A percentile compares a stretch with the other conserved stretches of the same genome.
Conservation (phyloP, 257 asterid genomes). For the Misopates orontium region DNA sequence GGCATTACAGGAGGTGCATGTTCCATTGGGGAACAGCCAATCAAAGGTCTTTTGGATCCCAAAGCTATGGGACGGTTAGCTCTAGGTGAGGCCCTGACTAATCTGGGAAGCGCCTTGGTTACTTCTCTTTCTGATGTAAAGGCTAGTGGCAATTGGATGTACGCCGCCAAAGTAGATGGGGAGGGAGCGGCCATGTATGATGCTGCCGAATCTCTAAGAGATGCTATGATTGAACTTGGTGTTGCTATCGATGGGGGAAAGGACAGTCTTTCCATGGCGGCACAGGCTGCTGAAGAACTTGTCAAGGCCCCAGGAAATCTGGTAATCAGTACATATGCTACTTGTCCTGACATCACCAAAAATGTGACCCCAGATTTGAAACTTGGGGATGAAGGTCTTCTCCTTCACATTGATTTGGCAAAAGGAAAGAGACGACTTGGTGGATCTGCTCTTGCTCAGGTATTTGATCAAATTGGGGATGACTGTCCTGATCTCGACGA, state of each 20-base stretch:
- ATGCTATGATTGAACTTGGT: slow-evolving; percentile 95
- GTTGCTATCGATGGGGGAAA: slow-evolving; percentile 96
- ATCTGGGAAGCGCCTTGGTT: slow-evolving; percentile 86
- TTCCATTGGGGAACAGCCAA: slow-evolving; percentile 87
- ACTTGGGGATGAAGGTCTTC: slow-evolving; percentile 77
- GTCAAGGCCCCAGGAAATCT: slow-evolving; percentile 97
- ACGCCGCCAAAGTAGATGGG: slow-evolving; percentile 95
- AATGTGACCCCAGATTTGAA: slow-evolving; percentile 89
- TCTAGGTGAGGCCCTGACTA: slow-evolving; percentile 90
- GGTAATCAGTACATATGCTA: slow-evolving; percentile 86
- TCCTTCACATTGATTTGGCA: slow-evolving; percentile 84
- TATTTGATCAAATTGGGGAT: slow-evolving; percentile 77
- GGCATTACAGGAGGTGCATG: slow-evolving; percentile 91
- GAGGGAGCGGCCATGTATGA: slow-evolving; percentile 98
- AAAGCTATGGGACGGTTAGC: slow-evolving; percentile 93
- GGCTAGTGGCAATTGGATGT: slow-evolving; percentile 99
- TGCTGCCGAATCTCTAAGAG: slow-evolving; percentile 84
- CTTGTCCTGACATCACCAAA: slow-evolving; percentile 92
- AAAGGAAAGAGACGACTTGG: slow-evolving; percentile 83
- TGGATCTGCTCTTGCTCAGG: slow-evolving; percentile 95
- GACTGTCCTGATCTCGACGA: slow-evolving; percentile 90
- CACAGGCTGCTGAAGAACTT: slow-evolving; percentile 76
- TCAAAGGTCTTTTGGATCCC: slow-evolving; percentile 85
- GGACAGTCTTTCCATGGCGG: slow-evolving; percentile 97
- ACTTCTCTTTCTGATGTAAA: slow-evolving; percentile 87